phyloP scores from a whole-genome alignment of 2,329 filamentous ascomycete species.

The Colletotrichum costaricense region DNA sequence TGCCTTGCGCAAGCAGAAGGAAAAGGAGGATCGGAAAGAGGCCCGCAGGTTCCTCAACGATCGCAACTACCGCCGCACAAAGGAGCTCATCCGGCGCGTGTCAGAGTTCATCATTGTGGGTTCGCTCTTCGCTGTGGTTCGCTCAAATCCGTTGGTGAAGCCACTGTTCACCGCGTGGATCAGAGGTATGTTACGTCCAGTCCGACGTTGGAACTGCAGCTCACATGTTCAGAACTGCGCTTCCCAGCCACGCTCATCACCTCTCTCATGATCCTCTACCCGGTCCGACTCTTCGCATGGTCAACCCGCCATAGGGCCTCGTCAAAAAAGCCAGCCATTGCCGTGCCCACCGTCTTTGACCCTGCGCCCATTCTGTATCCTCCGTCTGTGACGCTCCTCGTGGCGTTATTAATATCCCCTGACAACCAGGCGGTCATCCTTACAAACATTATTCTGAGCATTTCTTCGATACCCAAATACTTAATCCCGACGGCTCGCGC shows the following conservation, averaged over 20 bases:
- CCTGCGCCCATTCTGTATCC: conserved; percentile 93
- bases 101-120: conserved; percentile 64
- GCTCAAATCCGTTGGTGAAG: conserved; percentile 57
- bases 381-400: conserved; percentile 77
- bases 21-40: conserved; percentile 20
- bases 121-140: conserved; percentile 60
- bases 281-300: conserved; percentile 67
- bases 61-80: conserved; percentile 53
- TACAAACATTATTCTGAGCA: conserved; percentile 83
- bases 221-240: conserved; percentile 55
- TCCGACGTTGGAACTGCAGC: background rate
- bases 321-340: conserved; percentile 53
- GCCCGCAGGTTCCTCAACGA: conserved; percentile 37
- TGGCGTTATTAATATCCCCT: conserved; percentile 78
- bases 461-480: conserved; percentile 79
- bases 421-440: conserved; percentile 72
- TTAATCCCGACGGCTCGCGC: conserved; percentile 75
- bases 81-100: conserved; percentile 62
- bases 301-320: conserved; percentile 53
- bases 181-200: conserved; percentile 54
- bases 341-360: conserved; percentile 83
- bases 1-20: conserved; percentile 16
- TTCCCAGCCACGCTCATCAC: conserved; percentile 49
- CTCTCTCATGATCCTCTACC: conserved; percentile 64
- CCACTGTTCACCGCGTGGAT: conserved; percentile 59